These are phyloP conservation scores for Monosporozyma unispora DNA, from an alignment of 805 yeast genomes.

Conservation along the genomic window DNA sequence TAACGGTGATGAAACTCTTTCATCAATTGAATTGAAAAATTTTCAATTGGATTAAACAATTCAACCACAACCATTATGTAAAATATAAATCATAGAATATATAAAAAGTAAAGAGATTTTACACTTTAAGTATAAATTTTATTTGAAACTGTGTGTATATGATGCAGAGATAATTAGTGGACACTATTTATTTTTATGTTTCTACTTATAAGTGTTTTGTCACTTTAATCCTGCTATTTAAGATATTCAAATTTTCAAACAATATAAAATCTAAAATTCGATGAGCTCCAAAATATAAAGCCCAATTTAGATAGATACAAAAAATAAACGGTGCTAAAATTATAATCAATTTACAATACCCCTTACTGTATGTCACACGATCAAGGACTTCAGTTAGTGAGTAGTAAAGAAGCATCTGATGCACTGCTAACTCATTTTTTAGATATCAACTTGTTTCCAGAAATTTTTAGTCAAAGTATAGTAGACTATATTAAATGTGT, in stretches of 20 bases:
- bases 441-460: conserved; percentile 6
- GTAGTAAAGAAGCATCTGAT: not conserved
- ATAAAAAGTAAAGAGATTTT: not conserved
- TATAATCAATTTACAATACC: too few relatives aligned
- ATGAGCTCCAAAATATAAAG: not conserved
- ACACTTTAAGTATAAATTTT: not conserved
- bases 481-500: conserved; percentile 7
- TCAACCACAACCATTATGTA: not conserved
- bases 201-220: too few relatives aligned
- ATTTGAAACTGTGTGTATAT: too few relatives aligned
- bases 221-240: too few relatives aligned
- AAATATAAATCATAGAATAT: not conserved
- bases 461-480: conserved; percentile 4
- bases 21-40: conserved; percentile 8
- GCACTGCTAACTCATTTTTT: conserved; percentile 4
- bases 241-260: not conserved
- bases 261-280: not conserved
- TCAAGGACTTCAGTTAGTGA: not conserved
- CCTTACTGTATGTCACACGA: not conserved
- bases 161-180: too few relatives aligned
- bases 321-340: too few relatives aligned
- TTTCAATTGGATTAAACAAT: conserved; percentile 3
- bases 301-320: too few relatives aligned
- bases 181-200: too few relatives aligned
- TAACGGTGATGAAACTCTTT: conserved; percentile 1